These are phyloP conservation scores for Schwanniomyces yamadae DNA, from an alignment of 805 yeast genomes.

Conservation along the genomic window DNA sequence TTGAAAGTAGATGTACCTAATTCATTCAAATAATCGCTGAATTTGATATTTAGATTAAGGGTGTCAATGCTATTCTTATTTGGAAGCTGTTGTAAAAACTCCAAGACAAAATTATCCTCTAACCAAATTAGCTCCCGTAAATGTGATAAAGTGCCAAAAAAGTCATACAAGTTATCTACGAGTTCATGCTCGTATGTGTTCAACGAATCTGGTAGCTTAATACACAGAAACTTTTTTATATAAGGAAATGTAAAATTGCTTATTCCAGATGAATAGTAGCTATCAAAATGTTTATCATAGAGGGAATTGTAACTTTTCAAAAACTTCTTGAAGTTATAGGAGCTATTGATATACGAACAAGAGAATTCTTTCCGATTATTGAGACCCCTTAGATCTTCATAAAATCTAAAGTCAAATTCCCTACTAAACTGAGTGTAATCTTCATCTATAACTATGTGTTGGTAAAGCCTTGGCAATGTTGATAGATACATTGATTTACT, in stretches of 20 bases:
- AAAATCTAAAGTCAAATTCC: conserved; percentile 17
- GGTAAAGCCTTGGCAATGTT: conserved; percentile 36
- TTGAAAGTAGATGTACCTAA: not conserved
- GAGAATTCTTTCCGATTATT: conserved; percentile 7
- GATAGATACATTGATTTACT: conserved; percentile 28
- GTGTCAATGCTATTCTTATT: conserved; percentile 22
- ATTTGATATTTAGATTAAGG: conserved; percentile 30
- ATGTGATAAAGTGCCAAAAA: conserved; percentile 22
- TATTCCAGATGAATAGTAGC: conserved; percentile 1
- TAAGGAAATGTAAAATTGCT: conserved; percentile 6
- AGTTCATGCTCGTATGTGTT: conserved; percentile 33
- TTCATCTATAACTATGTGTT: conserved; percentile 38
- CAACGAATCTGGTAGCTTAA: conserved; percentile 43
- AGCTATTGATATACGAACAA: conserved; percentile 35
- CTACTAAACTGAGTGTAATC: conserved; percentile 33
- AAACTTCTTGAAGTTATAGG: conserved; percentile 40
- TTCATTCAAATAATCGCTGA: conserved; percentile 19
- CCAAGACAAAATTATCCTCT: conserved; percentile 27
- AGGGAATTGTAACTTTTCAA: conserved; percentile 15
- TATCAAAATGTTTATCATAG: conserved; percentile 4
- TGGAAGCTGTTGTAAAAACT: conserved; percentile 30
- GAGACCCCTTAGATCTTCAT: conserved; percentile 3
- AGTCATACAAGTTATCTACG: conserved; percentile 20
- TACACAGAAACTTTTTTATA: conserved; percentile 29
- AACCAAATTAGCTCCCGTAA: conserved; percentile 33